Conservation (phyloP, 2,329 filamentous ascomycete species). For the Biscogniauxia marginata region DNA sequence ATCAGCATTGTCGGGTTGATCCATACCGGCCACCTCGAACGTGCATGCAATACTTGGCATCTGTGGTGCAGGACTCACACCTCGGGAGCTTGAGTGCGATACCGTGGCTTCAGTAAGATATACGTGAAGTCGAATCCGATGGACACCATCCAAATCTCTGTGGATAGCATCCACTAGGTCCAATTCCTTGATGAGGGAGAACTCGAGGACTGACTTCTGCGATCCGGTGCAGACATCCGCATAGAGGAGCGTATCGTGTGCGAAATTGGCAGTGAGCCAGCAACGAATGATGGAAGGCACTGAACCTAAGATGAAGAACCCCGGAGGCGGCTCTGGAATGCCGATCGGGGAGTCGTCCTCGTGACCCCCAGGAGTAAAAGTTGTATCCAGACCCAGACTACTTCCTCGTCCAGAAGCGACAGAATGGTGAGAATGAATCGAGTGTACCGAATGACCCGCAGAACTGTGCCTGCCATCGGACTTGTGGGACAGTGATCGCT, state of each 20-base stretch:
- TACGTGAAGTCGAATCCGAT: slow-evolving; percentile 73
- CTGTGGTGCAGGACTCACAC: slow-evolving; percentile 69
- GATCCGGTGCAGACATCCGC: slow-evolving; percentile 91
- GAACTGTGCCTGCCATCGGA: slow-evolving; percentile 95
- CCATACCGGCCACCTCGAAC: slow-evolving; percentile 69
- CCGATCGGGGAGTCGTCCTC: slow-evolving; percentile 69
- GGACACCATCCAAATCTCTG: slow-evolving; percentile 62
- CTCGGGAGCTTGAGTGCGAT: slow-evolving; percentile 70
- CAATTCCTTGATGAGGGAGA: slow-evolving; percentile 71
- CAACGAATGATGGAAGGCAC: slow-evolving; percentile 94
- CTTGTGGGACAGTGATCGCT: slow-evolving; percentile 89
- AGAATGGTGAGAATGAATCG: slow-evolving; percentile 64
- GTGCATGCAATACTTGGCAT: slow-evolving; percentile 78
- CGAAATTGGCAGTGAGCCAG: slow-evolving; percentile 89
- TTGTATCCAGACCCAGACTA: slow-evolving; percentile 80
- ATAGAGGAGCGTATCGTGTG: slow-evolving; percentile 84
- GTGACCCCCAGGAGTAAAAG: slow-evolving; percentile 61
- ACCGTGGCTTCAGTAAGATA: slow-evolving; percentile 91
- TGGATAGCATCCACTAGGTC: slow-evolving; percentile 66
- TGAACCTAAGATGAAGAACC: slow-evolving; percentile 80
- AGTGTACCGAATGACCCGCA: slow-evolving; percentile 75
- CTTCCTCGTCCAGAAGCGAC: slow-evolving; percentile 78
- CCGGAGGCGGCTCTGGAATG: slow-evolving; percentile 74
- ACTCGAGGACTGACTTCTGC: slow-evolving; percentile 79
- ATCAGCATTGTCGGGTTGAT: slow-evolving; percentile 48